Conservation (phyloP, 768 basidiomycete species). For the Boletus reticuloceps region DNA sequence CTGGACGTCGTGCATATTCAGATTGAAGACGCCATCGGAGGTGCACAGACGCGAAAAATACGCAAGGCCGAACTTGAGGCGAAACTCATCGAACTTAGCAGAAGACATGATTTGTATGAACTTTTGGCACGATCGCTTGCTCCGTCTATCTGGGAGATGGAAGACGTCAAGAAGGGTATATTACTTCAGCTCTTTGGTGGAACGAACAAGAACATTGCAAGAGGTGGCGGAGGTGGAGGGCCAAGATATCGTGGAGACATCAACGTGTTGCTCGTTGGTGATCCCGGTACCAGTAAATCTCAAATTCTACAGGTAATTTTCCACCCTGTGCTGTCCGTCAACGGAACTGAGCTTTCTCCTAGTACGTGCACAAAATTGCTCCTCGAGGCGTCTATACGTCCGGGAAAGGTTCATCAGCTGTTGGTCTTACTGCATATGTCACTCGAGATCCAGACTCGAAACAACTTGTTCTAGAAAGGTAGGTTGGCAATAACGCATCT, state of each 20-base stretch:
- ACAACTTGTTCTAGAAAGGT: constrained; percentile 97
- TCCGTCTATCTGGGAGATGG: constrained; percentile 97
- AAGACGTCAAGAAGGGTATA: constrained; percentile 99
- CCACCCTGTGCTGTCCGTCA: not conserved
- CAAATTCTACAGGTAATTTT: constrained; percentile 82
- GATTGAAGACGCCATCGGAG: constrained; percentile 46
- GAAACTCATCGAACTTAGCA: constrained; percentile 69
- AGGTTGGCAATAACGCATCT: constrained; percentile 10
- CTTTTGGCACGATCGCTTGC: constrained; percentile 82
- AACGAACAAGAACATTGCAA: constrained; percentile 92
- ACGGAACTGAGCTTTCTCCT: not conserved
- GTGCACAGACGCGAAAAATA: constrained; percentile 34
- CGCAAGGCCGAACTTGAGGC: constrained; percentile 73
- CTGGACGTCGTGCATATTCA: constrained; percentile 93
- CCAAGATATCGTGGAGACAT: constrained; percentile 97
- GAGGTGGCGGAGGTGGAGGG: constrained; percentile 93
- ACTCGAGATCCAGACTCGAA: constrained; percentile 98
- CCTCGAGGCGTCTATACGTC: constrained; percentile 97
- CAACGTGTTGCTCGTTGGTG: constrained; percentile 95
- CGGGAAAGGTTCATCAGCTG: constrained; percentile 97
- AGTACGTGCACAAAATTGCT: constrained; percentile 99
- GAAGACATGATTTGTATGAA: constrained; percentile 81
- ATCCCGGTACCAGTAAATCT: constrained; percentile 95
- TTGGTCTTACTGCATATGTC: constrained; percentile 97
- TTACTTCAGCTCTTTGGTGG: constrained; percentile 95